Evolutionary conservation across 441 rosid genomes (phyloP).

Genomic region (Gossypium gossypioides): DNA sequence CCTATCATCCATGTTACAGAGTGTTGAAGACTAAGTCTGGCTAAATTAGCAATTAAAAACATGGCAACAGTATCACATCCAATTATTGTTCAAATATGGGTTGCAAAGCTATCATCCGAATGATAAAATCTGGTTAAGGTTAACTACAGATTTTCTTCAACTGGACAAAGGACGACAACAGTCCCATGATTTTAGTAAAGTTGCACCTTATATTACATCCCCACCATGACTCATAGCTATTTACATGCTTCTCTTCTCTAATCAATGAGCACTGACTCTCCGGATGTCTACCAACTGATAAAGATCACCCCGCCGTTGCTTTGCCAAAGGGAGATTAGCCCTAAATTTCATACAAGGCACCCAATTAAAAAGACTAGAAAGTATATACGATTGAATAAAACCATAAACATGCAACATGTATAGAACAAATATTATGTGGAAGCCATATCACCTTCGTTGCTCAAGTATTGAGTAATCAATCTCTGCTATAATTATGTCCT

Average conservation of each 20-base stretch:
- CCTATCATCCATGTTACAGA: too few relatives aligned
- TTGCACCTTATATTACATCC: background rate
- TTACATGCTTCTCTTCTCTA: background rate
- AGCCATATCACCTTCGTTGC: constrained; percentile 46
- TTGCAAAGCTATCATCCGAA: background rate
- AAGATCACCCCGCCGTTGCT: constrained; percentile 80
- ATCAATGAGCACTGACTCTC: constrained; percentile 36
- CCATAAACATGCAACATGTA: background rate
- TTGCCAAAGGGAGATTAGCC: constrained; percentile 59
- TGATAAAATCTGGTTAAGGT: background rate
- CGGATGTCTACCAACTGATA: constrained; percentile 81
- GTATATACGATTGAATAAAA: background rate
- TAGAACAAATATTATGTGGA: background rate
- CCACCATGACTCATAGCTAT: background rate
- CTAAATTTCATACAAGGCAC: constrained; percentile 24
- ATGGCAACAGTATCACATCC: background rate
- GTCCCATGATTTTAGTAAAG: background rate
- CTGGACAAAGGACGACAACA: background rate
- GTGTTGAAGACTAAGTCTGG: background rate
- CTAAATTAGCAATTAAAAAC: background rate
- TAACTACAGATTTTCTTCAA: background rate
- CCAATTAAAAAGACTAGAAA: background rate
- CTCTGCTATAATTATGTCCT: constrained; percentile 68
- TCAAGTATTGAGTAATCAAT: constrained; percentile 70
- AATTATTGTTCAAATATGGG: background rate